Evolutionary conservation across 177 flowering plant genomes (phyloP), one percentile per base, ranked within the genome.

Genomic region (Vitis hybrid): DNA sequence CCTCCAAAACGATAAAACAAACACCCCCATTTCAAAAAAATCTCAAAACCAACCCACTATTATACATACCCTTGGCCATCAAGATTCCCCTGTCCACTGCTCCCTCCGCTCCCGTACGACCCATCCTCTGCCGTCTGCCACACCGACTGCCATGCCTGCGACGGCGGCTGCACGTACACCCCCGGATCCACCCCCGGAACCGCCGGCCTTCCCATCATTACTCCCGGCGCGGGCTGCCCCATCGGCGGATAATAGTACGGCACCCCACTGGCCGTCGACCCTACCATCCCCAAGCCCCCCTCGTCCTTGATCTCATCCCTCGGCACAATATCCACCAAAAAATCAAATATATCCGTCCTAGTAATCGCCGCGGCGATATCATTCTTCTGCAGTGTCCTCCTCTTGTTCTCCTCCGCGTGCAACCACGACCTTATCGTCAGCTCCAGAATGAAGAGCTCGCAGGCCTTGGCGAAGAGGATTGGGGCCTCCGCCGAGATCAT

Each of bases 401-500:
- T 69, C 82, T 86, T 86, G 79, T 86, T 86, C 80, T 86, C 89
- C 78, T 86, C 89, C 33, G 87, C 89, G 81, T 86, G 89, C 18
- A 86, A 75, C 89, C 89, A 86, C 33, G 89, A 86, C n/a, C 89
- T 77, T 56, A 84, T 86, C 20, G 89, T 86, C 67, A 86, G 81
- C 67, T 86, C 89, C 65, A 86, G 79, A 26, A 86, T 80, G 79
- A 86, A 86, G 59, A 86, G 85, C 83, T 86, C 87, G 73, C 89
- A 86, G 56, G 89, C 89, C 70, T 84, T 84, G 70, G 89, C 86
- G 74, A 86, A 86, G 56, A 86, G 76, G 56, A 86, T 79, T 18
- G 89, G 86, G 48, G 89, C 87, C 68, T 84, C 89, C 15, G 89
- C 87, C 20, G 87, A 84, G 72, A 84, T 86, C 89, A 86, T 86